Conservation (phyloP, 2,329 filamentous ascomycete species). For the Colletotrichum acutatum region DNA sequence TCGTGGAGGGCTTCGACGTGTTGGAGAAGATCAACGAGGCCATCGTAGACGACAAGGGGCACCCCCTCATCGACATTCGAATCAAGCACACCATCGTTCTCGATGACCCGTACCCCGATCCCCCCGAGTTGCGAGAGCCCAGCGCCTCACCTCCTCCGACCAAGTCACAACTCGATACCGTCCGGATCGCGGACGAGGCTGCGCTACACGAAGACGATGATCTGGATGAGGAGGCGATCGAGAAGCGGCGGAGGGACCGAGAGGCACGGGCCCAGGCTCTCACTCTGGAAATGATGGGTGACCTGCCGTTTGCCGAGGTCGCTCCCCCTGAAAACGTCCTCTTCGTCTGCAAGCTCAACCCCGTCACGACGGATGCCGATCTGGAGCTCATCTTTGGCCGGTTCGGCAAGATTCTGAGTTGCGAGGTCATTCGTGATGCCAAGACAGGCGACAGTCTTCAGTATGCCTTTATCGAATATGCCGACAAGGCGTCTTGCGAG, state of each 20-base stretch:
- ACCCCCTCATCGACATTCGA: constrained; percentile 92
- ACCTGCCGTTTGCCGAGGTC: constrained; percentile 96
- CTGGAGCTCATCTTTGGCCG: constrained; percentile 96
- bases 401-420: constrained; percentile 94
- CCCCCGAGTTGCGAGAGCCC: constrained; percentile 78
- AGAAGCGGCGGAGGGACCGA: constrained; percentile 83
- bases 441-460: constrained; percentile 95
- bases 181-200: constrained; percentile 91
- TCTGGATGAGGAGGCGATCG: constrained; percentile 80
- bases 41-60: constrained; percentile 86
- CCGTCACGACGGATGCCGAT: constrained; percentile 94
- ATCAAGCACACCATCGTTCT: constrained; percentile 93
- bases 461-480: constrained; percentile 98
- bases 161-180: constrained; percentile 87
- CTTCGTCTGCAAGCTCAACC: constrained; percentile 98
- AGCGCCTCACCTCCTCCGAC: constrained; percentile 83
- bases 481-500: constrained; percentile 92
- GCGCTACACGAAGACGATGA: constrained; percentile 78
- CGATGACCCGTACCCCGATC: constrained; percentile 92
- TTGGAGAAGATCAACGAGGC: constrained; percentile 93
- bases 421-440: constrained; percentile 94
- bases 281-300: constrained; percentile 97
- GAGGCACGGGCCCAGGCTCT: constrained; percentile 94
- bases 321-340: constrained; percentile 97
- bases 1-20: constrained; percentile 94